A percentile compares a stretch with the other conserved stretches of the same genome.
Evolutionary conservation across 306 rosid species (phyloP).

Genomic region (Corylus heterophylla): DNA sequence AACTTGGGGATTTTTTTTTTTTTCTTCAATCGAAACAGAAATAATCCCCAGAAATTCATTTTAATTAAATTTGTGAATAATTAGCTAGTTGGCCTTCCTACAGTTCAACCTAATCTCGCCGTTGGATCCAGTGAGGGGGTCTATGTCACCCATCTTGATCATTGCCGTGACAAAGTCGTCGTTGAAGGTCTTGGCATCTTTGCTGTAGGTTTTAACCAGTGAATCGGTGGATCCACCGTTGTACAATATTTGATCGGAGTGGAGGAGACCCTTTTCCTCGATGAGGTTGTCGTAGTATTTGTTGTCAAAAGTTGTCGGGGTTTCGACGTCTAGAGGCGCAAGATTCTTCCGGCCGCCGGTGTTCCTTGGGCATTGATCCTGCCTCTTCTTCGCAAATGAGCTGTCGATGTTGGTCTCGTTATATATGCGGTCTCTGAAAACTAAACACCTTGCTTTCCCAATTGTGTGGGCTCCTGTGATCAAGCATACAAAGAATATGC

Average conservation of each 20-base stretch:
- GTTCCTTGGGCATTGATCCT: slow-evolving; percentile 40
- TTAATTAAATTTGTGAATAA: too few species aligned
- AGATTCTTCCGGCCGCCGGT: slow-evolving; percentile 56
- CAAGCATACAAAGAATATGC: too few species aligned
- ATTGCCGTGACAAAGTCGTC: slow-evolving; percentile 61
- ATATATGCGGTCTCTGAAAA: slow-evolving; percentile 55
- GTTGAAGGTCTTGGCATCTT: slow-evolving; percentile 31
- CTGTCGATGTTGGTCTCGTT: slow-evolving; percentile 52
- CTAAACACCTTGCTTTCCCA: slow-evolving; percentile 66
- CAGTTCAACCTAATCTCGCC: slow-evolving; percentile 82
- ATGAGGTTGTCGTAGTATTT: slow-evolving; percentile 62
- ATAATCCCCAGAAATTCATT: not conserved
- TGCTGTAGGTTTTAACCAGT: slow-evolving; percentile 48
- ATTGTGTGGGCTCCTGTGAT: slow-evolving; percentile 37
- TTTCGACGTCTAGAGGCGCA: slow-evolving; percentile 52
- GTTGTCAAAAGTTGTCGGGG: slow-evolving; percentile 60
- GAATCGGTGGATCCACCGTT: slow-evolving; percentile 76
- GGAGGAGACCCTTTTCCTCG: slow-evolving; percentile 62
- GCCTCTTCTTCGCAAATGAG: slow-evolving; percentile 53
- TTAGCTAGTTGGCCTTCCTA: slow-evolving; percentile 26
- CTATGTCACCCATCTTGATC: slow-evolving; percentile 74
- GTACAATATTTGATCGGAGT: slow-evolving; percentile 64
- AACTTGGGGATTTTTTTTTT: too few species aligned
- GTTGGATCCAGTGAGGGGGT: slow-evolving; percentile 65
- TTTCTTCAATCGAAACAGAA: too few species aligned